Conservation (phyloP, 345 rosid genomes). For the Eucalyptus pauciflora region DNA sequence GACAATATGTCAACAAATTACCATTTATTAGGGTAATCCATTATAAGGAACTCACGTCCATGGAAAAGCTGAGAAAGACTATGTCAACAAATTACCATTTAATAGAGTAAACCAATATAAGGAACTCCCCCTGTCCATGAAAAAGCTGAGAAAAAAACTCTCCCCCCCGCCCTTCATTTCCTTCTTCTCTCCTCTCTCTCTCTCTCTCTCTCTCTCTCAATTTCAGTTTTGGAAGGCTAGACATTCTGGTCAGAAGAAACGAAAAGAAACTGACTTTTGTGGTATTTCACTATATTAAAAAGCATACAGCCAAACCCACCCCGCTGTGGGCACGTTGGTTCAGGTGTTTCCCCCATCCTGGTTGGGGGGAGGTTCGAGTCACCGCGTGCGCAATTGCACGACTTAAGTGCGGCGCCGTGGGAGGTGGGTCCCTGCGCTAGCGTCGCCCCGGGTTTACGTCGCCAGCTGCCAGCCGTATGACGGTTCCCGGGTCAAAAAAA, state of each 20-base stretch:
- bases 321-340: no score
- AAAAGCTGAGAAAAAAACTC: neutral
- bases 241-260: neutral
- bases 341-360: rapidly evolving
- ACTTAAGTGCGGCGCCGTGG: no score
- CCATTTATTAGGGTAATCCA: neutral
- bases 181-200: neutral
- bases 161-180: neutral
- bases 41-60: neutral
- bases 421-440: rapidly evolving
- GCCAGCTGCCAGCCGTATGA: rapidly evolving
- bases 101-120: neutral
- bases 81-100: neutral
- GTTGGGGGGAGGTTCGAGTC: rapidly evolving
- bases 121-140: neutral
- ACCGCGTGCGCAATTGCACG: rapidly evolving
- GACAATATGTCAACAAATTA: neutral
- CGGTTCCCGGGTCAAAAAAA: no score
- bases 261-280: neutral
- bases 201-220: no score
- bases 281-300: neutral
- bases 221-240: neutral
- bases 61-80: neutral
- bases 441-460: rapidly evolving
- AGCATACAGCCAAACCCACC: neutral